Conservation (phyloP, 2,329 filamentous ascomycete species). For the Ophiostoma sp. region DNA sequence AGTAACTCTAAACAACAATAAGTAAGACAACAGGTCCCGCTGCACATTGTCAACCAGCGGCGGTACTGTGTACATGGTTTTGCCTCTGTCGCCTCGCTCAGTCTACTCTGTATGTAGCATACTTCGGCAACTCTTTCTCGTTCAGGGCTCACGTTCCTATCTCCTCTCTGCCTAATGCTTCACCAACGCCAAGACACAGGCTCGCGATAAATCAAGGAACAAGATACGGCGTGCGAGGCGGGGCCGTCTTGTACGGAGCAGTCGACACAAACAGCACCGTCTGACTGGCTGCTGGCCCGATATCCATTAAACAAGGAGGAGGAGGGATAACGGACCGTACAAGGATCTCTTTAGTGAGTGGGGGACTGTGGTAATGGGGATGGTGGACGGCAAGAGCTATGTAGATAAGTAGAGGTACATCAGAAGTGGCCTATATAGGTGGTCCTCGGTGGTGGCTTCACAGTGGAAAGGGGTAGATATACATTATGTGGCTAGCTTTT, state of each 20-base stretch:
- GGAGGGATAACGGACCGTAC: slow-evolving; percentile 3
- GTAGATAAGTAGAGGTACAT: background rate
- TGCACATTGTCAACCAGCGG: background rate
- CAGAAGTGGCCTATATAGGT: background rate
- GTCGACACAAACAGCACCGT: background rate
- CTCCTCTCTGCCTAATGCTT: background rate
- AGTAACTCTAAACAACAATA: background rate
- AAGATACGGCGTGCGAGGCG: slow-evolving; percentile 6
- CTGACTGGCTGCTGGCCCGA: background rate
- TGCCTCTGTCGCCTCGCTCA: no score
- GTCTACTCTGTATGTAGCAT: background rate
- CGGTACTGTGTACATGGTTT: background rate
- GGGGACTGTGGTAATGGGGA: background rate
- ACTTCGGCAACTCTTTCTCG: slow-evolving; percentile 13
- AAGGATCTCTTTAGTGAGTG: background rate
- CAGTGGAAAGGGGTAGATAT: background rate
- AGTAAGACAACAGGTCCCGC: background rate
- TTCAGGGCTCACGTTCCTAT: slow-evolving; percentile 8
- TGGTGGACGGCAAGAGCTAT: background rate
- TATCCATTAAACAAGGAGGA: slow-evolving; percentile 6
- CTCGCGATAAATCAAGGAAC: slow-evolving; percentile 15
- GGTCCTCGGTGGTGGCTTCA: background rate
- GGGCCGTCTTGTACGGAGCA: background rate
- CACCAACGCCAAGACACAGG: slow-evolving; percentile 1
- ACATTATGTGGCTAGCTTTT: no score